Percentiles rank a stretch among this genome's conserved stretches.
Conservation (phyloP, 305 asterid genomes). For the Plantago rigida region DNA sequence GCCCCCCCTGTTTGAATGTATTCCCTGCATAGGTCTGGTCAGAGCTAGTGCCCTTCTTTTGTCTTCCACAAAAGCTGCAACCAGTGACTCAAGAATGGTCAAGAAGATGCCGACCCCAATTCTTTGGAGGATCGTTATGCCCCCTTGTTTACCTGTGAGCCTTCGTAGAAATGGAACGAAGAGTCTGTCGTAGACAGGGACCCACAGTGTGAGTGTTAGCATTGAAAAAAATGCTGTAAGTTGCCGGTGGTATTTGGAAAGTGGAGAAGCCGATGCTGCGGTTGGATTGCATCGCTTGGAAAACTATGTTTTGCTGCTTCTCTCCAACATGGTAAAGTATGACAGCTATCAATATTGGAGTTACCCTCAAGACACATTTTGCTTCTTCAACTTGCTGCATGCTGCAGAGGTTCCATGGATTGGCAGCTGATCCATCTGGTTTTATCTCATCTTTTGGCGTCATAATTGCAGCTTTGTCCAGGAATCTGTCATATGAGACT, state of each 20-base stretch:
- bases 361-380: slow-evolving; percentile 39
- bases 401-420: slow-evolving; percentile 44
- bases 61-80: slow-evolving; percentile 34
- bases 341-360: slow-evolving; percentile 36
- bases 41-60: slow-evolving; percentile 27
- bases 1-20: slow-evolving; percentile 23
- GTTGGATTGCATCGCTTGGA: slow-evolving; percentile 46
- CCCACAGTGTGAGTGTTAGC: slow-evolving; percentile 37
- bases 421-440: slow-evolving; percentile 34
- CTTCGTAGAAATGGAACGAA: slow-evolving; percentile 32
- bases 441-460: slow-evolving; percentile 29
- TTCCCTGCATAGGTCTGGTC: slow-evolving; percentile 3
- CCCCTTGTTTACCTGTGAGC: slow-evolving; percentile 33
- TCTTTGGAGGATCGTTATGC: slow-evolving; percentile 36
- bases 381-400: slow-evolving; percentile 47
- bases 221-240: slow-evolving; percentile 38
- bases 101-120: slow-evolving; percentile 41
- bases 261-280: slow-evolving; percentile 23
- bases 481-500: slow-evolving; percentile 19
- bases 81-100: slow-evolving; percentile 28
- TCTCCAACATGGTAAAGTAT: slow-evolving; percentile 32
- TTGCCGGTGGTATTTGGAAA: slow-evolving; percentile 48
- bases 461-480: slow-evolving; percentile 39
- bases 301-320: slow-evolving; percentile 37
- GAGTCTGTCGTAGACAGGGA: slow-evolving; percentile 40